A percentile compares a stretch with the other conserved stretches of the same genome.
phyloP scores from a whole-genome alignment of 2,329 filamentous ascomycete species.

The Cladophialophora psammophila region DNA sequence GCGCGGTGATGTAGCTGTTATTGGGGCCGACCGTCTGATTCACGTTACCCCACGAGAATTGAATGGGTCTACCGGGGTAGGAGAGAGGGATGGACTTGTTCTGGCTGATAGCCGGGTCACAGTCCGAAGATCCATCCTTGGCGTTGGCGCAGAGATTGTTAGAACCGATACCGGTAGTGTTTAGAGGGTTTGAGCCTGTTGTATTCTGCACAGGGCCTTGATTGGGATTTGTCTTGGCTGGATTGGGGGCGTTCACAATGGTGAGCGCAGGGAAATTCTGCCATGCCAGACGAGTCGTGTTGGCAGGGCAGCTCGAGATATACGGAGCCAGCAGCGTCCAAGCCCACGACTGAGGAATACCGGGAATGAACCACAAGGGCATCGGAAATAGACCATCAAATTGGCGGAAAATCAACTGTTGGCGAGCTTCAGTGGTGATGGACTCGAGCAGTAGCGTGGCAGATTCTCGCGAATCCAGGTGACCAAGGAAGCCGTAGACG shows the following conservation, averaged over 20 bases:
- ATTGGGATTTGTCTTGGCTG: slow-evolving; percentile 58
- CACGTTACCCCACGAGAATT: slow-evolving; percentile 74
- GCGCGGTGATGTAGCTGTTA: slow-evolving; percentile 76
- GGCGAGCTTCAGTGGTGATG: slow-evolving; percentile 67
- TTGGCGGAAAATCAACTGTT: slow-evolving; percentile 66
- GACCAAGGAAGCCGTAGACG: slow-evolving; percentile 80
- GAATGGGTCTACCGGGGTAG: slow-evolving; percentile 75
- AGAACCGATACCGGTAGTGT: slow-evolving; percentile 48
- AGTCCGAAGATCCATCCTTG: slow-evolving; percentile 63
- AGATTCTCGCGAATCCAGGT: slow-evolving; percentile 77
- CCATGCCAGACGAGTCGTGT: slow-evolving; percentile 79
- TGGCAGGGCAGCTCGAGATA: slow-evolving; percentile 65
- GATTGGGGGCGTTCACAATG: slow-evolving; percentile 79
- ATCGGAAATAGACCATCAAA: slow-evolving; percentile 66
- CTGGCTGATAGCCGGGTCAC: slow-evolving; percentile 69
- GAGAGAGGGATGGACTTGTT: slow-evolving; percentile 76
- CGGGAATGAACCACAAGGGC: slow-evolving; percentile 82
- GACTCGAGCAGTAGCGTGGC: slow-evolving; percentile 66
- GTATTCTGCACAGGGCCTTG: slow-evolving; percentile 23
- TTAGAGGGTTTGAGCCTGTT: slow-evolving; percentile 46
- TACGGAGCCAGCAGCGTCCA: slow-evolving; percentile 67
- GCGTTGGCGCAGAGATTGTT: slow-evolving; percentile 66
- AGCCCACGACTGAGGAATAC: slow-evolving; percentile 82
- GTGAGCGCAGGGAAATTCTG: slow-evolving; percentile 80
- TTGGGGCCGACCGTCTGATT: slow-evolving; percentile 77